Conservation (phyloP, 768 basidiomycete genomes). For the Leccinum barrowsii region DNA sequence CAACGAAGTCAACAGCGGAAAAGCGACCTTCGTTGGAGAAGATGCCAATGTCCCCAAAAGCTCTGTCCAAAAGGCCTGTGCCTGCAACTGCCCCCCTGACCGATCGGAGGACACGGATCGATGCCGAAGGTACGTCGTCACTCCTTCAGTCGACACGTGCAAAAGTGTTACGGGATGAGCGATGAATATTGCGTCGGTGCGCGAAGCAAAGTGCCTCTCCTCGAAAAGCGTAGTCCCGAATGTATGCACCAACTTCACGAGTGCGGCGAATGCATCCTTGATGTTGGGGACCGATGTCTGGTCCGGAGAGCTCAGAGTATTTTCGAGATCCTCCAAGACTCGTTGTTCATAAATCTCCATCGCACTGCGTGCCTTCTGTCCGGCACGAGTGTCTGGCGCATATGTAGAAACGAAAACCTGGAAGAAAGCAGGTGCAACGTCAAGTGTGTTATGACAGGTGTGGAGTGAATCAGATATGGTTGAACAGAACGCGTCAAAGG, state of each 20-base stretch:
- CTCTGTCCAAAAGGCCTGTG: conserved; percentile 20
- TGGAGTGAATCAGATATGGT: conserved; percentile 5
- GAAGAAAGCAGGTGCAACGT: conserved; percentile 44
- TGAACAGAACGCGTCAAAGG: conserved; percentile 44
- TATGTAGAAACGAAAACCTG: conserved; percentile 43
- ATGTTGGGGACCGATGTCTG: not conserved
- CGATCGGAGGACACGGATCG: conserved; percentile 12
- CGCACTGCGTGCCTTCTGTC: conserved; percentile 9
- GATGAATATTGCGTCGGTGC: conserved; percentile 42
- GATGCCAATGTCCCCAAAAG: conserved; percentile 44
- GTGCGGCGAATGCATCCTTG: conserved; percentile 24
- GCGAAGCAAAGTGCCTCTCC: conserved; percentile 38
- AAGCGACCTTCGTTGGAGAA: conserved; percentile 22
- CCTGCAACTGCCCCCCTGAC: conserved; percentile 6
- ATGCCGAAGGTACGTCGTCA: conserved; percentile 49
- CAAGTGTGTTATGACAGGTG: not conserved
- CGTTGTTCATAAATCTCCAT: conserved; percentile 15
- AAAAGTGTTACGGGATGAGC: conserved; percentile 40
- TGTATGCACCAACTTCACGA: conserved; percentile 43
- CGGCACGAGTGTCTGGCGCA: conserved; percentile 9
- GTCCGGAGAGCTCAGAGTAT: conserved; percentile 5
- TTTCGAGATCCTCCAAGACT: conserved; percentile 27
- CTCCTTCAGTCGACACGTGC: conserved; percentile 37
- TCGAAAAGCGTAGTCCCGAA: conserved; percentile 53
- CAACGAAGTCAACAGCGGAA: conserved; percentile 44